Base-by-base conservation (phyloP, 1,284 basidiomycete species). In the Trametes pubescens region DNA sequence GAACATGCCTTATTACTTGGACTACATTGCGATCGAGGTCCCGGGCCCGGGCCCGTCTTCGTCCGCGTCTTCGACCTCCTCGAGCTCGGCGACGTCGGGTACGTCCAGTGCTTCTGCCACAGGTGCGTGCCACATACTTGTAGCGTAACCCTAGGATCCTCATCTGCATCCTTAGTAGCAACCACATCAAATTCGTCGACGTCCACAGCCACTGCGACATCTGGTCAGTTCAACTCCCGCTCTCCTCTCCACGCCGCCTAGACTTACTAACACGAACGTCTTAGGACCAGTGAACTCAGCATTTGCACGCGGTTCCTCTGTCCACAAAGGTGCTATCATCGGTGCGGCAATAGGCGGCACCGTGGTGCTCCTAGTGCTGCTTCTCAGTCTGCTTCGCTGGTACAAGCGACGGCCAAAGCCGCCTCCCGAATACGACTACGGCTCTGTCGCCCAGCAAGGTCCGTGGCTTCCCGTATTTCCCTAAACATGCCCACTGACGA, bases 21-120 rank as follows among this genome's bases (percentile, higher is more conserved):
- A 65, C 51, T 65, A 65, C 24, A 56, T 65, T 29, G 51, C 59
- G 8, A 32, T 64, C n/a, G 58, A 60, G 37, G 40, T 60, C 2
- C 62, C 62, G 3, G 54, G 58, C 16, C 40, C 58, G 35, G 54
- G n/a, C 4, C 61, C 57, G 9, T 26, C 37, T 5, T 34, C 29
- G 6, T 34, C 29, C 4, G 29, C 29, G 6, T 51, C 49, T 32
- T 16, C 29, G 7, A 3, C 49, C 29, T 14, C 48, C 34, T 35
- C 47, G 26, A 29, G 18, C 44, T 21, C 22, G 13, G 46, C 49
- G 8, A 10, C 29, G 3, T 21, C 49, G 22, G 18, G 29, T 10
- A 35, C 49, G 16, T 34, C 48, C 24, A 48, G 21, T 22, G 22
- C 48, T n/a, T 18, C 18, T 49, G 26, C 26, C 11, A 29, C 32